Base-by-base conservation (phyloP, 2,329 filamentous ascomycete genomes). In the Cytospora piceae region DNA sequence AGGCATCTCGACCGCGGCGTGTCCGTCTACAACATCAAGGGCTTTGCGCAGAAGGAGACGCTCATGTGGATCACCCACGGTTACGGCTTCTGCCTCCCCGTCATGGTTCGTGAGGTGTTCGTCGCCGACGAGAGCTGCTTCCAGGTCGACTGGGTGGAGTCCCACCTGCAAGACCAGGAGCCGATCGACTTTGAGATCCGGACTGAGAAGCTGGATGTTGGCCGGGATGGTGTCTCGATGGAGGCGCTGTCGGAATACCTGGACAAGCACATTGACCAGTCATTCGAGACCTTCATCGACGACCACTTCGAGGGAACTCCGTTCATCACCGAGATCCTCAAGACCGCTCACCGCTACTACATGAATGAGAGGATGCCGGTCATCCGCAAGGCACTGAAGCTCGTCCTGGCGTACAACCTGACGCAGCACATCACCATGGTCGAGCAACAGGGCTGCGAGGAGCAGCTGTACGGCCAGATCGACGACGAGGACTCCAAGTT, bases 221-320 rank as follows among this genome's bases (percentile, higher is more conserved):
- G 93, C 61, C 90, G 92, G 75, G 93, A 96, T 73, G 94, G 94
- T 64, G 89, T 98, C 73, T 94, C 91, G 60, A 87, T 87, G 34
- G 86, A 90, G 56, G 88, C 92, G 69, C 82, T 98, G 51, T 93
- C 92, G 4, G 93, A 97, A 74, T 98, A 98, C 75, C 88, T 98
- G 37, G 94, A 98, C 80, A 92, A 93, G 77, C 94, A 98, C 79
- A 93, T 98, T 68, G 94, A 97, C 73, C 89, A 89, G 51, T 91
- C 91, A 64, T 97, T 97, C 73, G 93, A 97, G 80, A 88, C 90
- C 69, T 98, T 97, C 73, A 92, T 98, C 64, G 92, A 97, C 71
- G 92, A 97, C 75, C 95, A 97, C 80, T 98, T 97, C 72, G 93
- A 96, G 77, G 94, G 94, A 62, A 97, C 94, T 2, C 92, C 90